Percentiles rank a stretch among this genome's conserved stretches.
Conservation (phyloP, 2,329 filamentous ascomycete species). For the Apiospora aurea region DNA sequence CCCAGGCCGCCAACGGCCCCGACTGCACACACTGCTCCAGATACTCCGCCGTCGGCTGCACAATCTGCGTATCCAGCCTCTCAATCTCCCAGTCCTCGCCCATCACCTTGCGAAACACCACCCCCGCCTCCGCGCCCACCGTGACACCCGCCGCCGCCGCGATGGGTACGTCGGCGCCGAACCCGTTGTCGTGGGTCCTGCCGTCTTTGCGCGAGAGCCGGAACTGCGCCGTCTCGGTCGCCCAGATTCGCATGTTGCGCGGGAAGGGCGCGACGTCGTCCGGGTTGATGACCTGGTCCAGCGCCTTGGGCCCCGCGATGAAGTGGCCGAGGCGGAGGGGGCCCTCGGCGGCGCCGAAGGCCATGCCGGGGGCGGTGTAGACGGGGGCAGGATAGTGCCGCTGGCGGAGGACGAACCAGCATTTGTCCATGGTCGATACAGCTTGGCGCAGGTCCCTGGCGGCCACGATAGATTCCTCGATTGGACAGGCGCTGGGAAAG, state of each 20-base stretch:
- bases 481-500: too few relatives aligned
- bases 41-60: neutral
- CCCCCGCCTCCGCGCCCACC: neutral
- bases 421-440: neutral
- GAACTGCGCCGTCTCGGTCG: neutral
- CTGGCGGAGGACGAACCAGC: constrained; percentile 4
- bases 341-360: neutral
- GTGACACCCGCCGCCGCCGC: neutral
- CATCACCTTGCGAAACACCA: neutral
- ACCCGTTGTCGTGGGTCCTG: neutral
- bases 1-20: neutral
- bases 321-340: neutral
- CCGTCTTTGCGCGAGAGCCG: neutral
- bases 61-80: neutral
- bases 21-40: neutral
- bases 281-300: neutral
- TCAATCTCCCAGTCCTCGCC: neutral
- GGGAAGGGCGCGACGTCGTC: neutral
- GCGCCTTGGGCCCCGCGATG: neutral
- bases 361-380: neutral
- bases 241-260: neutral
- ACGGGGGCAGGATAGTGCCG: neutral
- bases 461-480: too few relatives aligned
- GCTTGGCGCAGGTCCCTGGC: neutral
- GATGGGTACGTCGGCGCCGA: neutral